Evolutionary conservation across 768 basidiomycete species (phyloP), one percentile per base, ranked within the genome.

Genomic region (Asterophora lycoperdoides): DNA sequence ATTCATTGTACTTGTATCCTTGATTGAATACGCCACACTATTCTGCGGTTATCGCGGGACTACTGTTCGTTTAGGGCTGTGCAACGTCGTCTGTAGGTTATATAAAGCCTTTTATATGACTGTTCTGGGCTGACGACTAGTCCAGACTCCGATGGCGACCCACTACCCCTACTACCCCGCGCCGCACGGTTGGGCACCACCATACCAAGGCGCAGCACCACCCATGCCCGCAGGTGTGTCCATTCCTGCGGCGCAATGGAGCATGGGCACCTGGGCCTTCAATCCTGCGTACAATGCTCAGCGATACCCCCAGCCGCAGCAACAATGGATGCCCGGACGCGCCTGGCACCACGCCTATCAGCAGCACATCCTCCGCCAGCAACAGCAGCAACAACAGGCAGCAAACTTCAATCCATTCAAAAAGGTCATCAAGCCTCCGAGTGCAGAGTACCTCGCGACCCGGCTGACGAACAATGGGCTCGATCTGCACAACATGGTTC

Each of bases 401-500:
- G 56, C 60, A 33, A 55, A 54, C 8, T 60, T 59, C 53, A 83
- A 86, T 48, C 86, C 86, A 0, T 80, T 79, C 70, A 87, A 86
- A 60, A 79, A 81, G 15, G 58, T 70, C 9, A 75, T 79, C n/a
- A 79, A 74, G 36, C 75, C 76, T 0, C 79, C 83, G 4, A 83
- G 82, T 55, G 76, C 78, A 1, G 81, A 79, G 49, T 89, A 89
- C 63, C 78, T 84, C 61, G 74, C 75, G 3, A 78, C 77, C 3
- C 62, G 75, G 57, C 63, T 89, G 20, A 58, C 68, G 1, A 72
- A 82, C 41, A 89, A 89, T 61, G 80, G 81, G 0, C 66, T 89
- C 4, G 83, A 81, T 28, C 70, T 89, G 17, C 68, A 76, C 51
- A 74, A 79, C 44, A 84, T 87, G 82, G 73, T 84, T 36, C 76